Evolutionary conservation across 176 grass and related monocot genomes (phyloP).

Genomic region (Oryza meridionalis): DNA sequence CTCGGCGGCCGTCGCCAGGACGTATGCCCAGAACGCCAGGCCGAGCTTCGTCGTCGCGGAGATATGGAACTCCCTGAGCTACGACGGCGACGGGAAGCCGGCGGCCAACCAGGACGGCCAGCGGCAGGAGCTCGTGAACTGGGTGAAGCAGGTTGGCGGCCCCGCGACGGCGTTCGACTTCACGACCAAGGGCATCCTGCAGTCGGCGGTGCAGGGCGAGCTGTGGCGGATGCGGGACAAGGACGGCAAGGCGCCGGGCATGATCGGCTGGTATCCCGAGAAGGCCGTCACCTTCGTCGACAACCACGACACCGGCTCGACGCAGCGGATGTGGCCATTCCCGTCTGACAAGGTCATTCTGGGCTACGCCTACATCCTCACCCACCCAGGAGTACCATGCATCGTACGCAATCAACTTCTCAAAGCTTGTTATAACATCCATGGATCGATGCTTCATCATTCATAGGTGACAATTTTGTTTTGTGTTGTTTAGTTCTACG

Average conservation of each 20-base stretch:
- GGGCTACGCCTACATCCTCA: constrained; percentile 83
- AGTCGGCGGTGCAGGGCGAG: constrained; percentile 52
- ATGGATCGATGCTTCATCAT: background rate
- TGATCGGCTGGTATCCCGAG: constrained; percentile 61
- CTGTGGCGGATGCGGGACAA: constrained; percentile 44
- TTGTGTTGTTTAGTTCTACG: constrained; percentile 51
- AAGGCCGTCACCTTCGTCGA: constrained; percentile 73
- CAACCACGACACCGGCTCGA: constrained; percentile 73
- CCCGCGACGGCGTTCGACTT: constrained; percentile 56
- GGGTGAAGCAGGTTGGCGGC: constrained; percentile 43
- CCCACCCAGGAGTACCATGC: constrained; percentile 60
- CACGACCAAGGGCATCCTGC: constrained; percentile 60
- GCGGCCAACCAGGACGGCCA: constrained; percentile 40
- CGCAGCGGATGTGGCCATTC: constrained; percentile 65
- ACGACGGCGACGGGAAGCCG: constrained; percentile 49
- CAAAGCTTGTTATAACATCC: background rate
- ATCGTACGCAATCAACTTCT: constrained; percentile 37
- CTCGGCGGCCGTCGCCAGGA: constrained; percentile 47
- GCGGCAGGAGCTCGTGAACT: constrained; percentile 56
- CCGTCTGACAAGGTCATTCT: constrained; percentile 79
- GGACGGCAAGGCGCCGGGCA: constrained; percentile 52
- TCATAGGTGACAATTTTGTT: background rate
- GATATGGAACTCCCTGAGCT: constrained; percentile 55
- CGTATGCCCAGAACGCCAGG: constrained; percentile 34
- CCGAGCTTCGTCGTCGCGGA: constrained; percentile 57